Conservation (phyloP, 1,284 basidiomycete species). For the Cerrena zonata region DNA sequence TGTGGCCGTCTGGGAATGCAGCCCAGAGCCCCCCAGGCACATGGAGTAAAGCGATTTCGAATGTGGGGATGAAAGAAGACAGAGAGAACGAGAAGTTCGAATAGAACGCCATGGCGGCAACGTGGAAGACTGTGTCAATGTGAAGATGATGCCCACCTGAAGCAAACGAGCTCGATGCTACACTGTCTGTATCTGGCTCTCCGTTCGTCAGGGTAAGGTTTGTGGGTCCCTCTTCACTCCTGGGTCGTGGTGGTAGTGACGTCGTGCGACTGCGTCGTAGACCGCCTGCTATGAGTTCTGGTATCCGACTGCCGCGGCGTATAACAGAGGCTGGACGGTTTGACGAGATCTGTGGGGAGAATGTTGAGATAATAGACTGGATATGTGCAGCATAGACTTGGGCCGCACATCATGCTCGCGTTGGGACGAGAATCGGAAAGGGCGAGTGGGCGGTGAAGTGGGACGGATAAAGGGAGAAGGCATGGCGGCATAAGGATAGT, state of each 20-base stretch:
- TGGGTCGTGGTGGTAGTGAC: constrained; percentile 4
- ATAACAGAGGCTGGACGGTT: background rate
- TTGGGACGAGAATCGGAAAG: constrained; percentile 1
- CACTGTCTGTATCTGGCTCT: background rate
- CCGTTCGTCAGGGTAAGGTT: too few relatives aligned
- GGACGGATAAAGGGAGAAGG: background rate
- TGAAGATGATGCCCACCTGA: constrained; percentile 4
- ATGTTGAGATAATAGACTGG: background rate
- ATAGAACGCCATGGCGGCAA: background rate
- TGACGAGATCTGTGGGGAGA: background rate
- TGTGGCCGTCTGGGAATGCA: background rate
- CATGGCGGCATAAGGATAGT: background rate
- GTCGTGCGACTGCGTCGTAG: constrained; percentile 7
- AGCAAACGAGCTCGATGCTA: constrained; percentile 5
- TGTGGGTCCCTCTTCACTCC: background rate
- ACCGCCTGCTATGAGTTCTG: constrained; percentile 5
- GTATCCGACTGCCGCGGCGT: constrained; percentile 1
- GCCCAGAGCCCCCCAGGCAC: background rate
- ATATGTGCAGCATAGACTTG: background rate
- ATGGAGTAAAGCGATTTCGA: background rate
- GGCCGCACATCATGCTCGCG: background rate
- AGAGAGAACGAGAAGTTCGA: background rate
- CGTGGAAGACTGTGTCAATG: background rate
- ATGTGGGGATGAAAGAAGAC: background rate
- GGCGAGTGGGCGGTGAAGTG: background rate